Conservation (phyloP, 371 early-diverging fungal genomes). For the Syncephalastrum contaminatum region DNA sequence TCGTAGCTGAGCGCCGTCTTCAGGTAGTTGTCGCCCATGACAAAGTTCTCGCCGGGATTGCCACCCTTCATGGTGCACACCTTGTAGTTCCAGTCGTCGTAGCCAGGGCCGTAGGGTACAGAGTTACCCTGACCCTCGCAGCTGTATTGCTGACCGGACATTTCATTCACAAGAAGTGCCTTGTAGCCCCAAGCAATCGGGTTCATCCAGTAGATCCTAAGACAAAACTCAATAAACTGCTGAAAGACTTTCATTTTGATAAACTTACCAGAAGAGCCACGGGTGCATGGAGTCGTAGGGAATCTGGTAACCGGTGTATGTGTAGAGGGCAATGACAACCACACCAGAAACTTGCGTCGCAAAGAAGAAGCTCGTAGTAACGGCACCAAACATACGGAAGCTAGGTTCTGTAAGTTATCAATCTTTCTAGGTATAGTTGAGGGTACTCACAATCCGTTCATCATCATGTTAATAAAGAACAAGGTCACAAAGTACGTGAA, state of each 20-base stretch:
- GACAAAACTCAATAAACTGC: constrained; percentile 7
- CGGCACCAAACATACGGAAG: constrained; percentile 51
- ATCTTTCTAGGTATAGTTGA: no score
- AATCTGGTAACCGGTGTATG: constrained; percentile 57
- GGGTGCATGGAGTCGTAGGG: constrained; percentile 36
- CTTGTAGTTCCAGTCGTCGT: constrained; percentile 53
- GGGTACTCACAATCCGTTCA: constrained; percentile 21
- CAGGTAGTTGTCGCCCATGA: constrained; percentile 64
- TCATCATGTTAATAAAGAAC: constrained; percentile 34
- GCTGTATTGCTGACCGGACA: constrained; percentile 56
- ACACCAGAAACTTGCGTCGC: constrained; percentile 51
- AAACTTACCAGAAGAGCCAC: constrained; percentile 52
- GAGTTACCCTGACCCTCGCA: constrained; percentile 48
- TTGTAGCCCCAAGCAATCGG: constrained; percentile 72
- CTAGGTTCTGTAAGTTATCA: constrained; percentile 17
- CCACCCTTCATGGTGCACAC: constrained; percentile 64
- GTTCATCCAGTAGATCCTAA: constrained; percentile 74
- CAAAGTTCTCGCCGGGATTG: constrained; percentile 46
- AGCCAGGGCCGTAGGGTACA: constrained; percentile 60
- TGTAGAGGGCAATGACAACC: constrained; percentile 41
- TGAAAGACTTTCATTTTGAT: not conserved
- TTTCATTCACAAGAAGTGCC: constrained; percentile 73
- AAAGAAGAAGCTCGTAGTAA: constrained; percentile 40
- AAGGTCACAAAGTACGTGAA: constrained; percentile 44
- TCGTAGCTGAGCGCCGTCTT: constrained; percentile 51